phyloP scores from a whole-genome alignment of 2,329 filamentous ascomycete genomes.

The Ceratocystis albifundus region DNA sequence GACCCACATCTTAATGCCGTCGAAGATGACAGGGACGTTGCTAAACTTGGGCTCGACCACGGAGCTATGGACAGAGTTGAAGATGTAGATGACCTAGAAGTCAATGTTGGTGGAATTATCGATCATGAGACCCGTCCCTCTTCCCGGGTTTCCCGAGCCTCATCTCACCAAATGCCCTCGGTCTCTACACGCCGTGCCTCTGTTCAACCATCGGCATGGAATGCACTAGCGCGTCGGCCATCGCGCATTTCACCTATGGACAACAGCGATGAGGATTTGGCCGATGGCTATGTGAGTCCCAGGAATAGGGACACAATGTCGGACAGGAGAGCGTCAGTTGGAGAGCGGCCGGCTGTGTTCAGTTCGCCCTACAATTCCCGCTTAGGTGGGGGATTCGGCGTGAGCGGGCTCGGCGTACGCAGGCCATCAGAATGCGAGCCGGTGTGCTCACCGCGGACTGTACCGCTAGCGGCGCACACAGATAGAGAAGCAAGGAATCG shows the following conservation, averaged over 20 bases:
- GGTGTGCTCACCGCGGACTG: background rate
- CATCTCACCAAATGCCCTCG: background rate
- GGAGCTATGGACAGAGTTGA: no score
- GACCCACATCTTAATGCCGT: no score
- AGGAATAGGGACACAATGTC: background rate
- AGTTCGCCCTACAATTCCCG: no score
- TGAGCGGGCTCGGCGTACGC: background rate
- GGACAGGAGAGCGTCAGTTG: background rate
- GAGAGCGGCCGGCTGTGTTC: background rate
- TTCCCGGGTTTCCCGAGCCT: background rate
- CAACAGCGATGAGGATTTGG: background rate
- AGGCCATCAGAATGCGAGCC: background rate
- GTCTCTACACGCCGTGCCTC: background rate
- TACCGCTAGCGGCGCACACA: background rate
- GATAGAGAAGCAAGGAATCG: background rate
- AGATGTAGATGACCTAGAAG: no score
- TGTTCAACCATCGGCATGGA: background rate
- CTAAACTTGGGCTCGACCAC: no score
- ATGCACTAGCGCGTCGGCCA: background rate
- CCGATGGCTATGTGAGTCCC: background rate
- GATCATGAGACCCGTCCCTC: background rate
- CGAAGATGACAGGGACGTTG: no score
- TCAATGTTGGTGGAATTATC: no score
- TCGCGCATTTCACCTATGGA: background rate
- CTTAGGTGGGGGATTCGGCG: background rate